Evolutionary conservation across 139 green algal species (phyloP).

Genomic region (Desmodesmus armatus): DNA sequence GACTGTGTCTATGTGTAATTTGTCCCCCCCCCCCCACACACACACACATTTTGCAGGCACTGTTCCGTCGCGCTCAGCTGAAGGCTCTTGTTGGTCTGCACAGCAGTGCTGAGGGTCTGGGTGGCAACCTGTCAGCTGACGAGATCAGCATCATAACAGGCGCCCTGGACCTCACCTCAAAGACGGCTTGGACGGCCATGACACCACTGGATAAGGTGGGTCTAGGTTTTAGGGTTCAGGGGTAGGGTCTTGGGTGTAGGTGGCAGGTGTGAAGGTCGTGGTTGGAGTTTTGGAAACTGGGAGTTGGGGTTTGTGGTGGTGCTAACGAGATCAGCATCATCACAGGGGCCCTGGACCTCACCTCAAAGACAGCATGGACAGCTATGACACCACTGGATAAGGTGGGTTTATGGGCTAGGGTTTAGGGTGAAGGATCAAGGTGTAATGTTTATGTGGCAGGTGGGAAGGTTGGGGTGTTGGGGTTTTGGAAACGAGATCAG

Average conservation of each 20-base stretch:
- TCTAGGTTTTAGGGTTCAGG: too few species aligned
- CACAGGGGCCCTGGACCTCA: slow-evolving; percentile 89
- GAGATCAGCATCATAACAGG: slow-evolving; percentile 75
- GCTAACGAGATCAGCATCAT: slow-evolving; percentile 71
- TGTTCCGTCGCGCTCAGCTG: slow-evolving; percentile 68
- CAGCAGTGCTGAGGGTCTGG: slow-evolving; percentile 75
- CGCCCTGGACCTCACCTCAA: slow-evolving; percentile 90
- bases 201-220: slow-evolving; percentile 82
- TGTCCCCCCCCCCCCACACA: too few species aligned
- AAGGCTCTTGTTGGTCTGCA: slow-evolving; percentile 93
- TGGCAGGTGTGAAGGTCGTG: too few species aligned
- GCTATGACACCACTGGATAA: slow-evolving; percentile 86
- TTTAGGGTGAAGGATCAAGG: background rate
- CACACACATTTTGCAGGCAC: slow-evolving; percentile 38
- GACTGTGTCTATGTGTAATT: too few species aligned
- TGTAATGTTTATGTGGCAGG: too few species aligned
- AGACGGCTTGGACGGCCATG: slow-evolving; percentile 80
- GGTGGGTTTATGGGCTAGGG: slow-evolving; percentile 43
- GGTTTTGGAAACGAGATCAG: slow-evolving; percentile 69
- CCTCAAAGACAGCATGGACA: slow-evolving; percentile 77
- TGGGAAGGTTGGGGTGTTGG: too few species aligned
- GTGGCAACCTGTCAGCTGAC: slow-evolving; percentile 73
- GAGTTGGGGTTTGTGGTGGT: too few species aligned
- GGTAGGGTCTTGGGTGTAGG: too few species aligned
- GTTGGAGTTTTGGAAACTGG: too few species aligned